These are phyloP conservation scores for Leptographium galeiforme DNA, from an alignment of 2,329 filamentous ascomycete genomes.

Conservation along the genomic window DNA sequence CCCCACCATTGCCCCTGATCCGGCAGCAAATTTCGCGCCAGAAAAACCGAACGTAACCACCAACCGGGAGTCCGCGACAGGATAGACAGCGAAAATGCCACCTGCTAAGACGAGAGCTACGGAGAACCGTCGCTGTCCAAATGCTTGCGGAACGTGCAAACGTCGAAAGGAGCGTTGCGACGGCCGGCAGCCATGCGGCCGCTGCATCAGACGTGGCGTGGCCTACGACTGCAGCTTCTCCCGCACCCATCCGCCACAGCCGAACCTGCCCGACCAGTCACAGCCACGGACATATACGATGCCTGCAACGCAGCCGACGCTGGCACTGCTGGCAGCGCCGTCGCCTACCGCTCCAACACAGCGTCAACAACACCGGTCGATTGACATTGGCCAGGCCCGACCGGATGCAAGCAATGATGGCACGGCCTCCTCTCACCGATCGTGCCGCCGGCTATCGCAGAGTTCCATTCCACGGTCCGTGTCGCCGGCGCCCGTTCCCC, in stretches of 20 bases:
- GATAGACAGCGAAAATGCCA: slow-evolving; percentile 9
- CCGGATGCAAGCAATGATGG: not conserved
- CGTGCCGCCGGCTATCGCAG: not conserved
- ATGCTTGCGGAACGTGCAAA: slow-evolving; percentile 17
- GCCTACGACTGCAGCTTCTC: slow-evolving; percentile 10
- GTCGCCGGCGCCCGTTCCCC: slow-evolving; percentile 9
- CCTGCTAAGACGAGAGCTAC: slow-evolving; percentile 10
- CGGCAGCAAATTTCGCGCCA: too few species aligned
- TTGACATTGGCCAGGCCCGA: not conserved
- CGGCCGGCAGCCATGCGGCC: slow-evolving; percentile 14
- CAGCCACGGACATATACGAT: not conserved
- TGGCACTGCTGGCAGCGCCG: too few species aligned
- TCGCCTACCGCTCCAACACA: too few species aligned
- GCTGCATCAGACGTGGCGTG: slow-evolving; percentile 14
- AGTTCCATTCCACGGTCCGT: not conserved
- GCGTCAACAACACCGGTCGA: not conserved
- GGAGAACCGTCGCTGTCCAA: slow-evolving; percentile 15
- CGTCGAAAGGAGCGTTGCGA: slow-evolving; percentile 19
- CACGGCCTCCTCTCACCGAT: not conserved
- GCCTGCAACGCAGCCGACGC: too few species aligned
- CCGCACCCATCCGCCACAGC: not conserved
- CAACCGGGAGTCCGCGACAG: too few species aligned
- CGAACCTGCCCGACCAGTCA: not conserved
- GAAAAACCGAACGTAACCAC: not conserved
- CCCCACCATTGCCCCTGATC: too few species aligned